phyloP scores from a whole-genome alignment of 73 alveolate species.

The Halteria grandinella region DNA sequence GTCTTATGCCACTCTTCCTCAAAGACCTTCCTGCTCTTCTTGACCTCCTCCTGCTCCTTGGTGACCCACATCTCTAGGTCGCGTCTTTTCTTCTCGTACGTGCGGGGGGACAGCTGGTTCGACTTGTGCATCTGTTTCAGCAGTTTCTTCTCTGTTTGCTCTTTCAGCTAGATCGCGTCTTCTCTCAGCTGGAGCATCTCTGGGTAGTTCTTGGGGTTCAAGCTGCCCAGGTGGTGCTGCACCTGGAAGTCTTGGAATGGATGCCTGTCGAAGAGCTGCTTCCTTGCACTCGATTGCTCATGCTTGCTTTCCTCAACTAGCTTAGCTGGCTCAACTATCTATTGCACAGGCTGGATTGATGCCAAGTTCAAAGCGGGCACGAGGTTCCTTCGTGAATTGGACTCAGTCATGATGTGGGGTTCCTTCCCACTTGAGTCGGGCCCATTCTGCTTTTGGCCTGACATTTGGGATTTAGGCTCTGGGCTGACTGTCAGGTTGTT shows the following conservation, averaged over 20 bases:
- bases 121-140: slow-evolving; percentile 30
- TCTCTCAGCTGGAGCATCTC: slow-evolving; percentile 61
- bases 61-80: slow-evolving; percentile 67
- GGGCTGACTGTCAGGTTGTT: too few species aligned
- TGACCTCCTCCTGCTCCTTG: slow-evolving; percentile 61
- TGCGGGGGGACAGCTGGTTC: slow-evolving; percentile 57
- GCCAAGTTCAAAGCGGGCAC: too few species aligned
- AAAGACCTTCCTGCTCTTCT: slow-evolving; percentile 54
- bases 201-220: slow-evolving; percentile 48
- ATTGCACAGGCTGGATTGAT: too few species aligned
- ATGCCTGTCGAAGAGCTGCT: slow-evolving; percentile 48
- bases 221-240: neutral
- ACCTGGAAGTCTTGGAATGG: slow-evolving; percentile 41
- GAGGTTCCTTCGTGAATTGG: too few species aligned
- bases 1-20: slow-evolving; percentile 62
- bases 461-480: too few species aligned
- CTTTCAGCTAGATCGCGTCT: slow-evolving; percentile 55
- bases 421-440: too few species aligned
- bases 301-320: too few species aligned
- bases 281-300: too few species aligned
- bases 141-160: slow-evolving; percentile 15
- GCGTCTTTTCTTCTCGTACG: slow-evolving; percentile 4
- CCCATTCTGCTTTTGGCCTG: too few species aligned
- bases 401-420: too few species aligned
- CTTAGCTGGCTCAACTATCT: too few species aligned